A percentile compares a stretch with the other conserved stretches of the same genome.
phyloP scores from a whole-genome alignment of 148 eudicot genomes.

The Spergularia marina region DNA sequence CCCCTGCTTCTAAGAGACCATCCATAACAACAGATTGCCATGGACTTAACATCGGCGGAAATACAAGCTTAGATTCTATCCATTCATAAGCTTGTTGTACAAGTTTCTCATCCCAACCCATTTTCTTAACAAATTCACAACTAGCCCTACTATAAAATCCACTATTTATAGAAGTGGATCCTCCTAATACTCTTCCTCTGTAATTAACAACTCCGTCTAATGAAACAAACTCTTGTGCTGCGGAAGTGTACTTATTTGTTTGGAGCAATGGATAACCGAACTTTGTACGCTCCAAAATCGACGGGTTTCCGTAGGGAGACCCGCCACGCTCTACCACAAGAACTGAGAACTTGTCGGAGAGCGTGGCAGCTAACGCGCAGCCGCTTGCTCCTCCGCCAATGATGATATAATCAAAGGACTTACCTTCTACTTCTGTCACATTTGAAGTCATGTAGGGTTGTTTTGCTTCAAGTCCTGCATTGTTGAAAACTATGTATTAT shows the following conservation, averaged over 20 bases:
- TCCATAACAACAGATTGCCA: slow-evolving; percentile 40
- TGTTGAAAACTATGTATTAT: background rate
- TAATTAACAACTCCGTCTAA: slow-evolving; percentile 37
- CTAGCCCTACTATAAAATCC: slow-evolving; percentile 49
- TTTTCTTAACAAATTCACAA: slow-evolving; percentile 28
- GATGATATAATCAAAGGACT: slow-evolving; percentile 44
- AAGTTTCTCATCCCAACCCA: slow-evolving; percentile 34
- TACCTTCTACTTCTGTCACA: slow-evolving; percentile 29
- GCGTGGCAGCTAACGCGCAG: slow-evolving; percentile 45
- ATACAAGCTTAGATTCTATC: slow-evolving; percentile 41
- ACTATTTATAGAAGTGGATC: slow-evolving; percentile 42
- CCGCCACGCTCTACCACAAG: slow-evolving; percentile 44
- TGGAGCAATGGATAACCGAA: slow-evolving; percentile 33
- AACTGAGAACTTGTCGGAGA: slow-evolving; percentile 39
- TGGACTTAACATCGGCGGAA: slow-evolving; percentile 30
- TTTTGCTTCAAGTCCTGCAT: slow-evolving; percentile 22
- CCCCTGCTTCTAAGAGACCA: slow-evolving; percentile 37
- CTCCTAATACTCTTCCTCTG: slow-evolving; percentile 47
- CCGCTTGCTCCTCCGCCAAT: slow-evolving; percentile 47
- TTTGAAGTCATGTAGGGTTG: slow-evolving; percentile 39
- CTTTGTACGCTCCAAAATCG: slow-evolving; percentile 24
- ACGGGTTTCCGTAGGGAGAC: slow-evolving; percentile 38
- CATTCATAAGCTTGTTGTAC: slow-evolving; percentile 42
- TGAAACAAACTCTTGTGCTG: slow-evolving; percentile 42
- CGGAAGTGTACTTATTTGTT: slow-evolving; percentile 35